Evolutionary conservation across 108 stramenopile species (phyloP).

Genomic region (Skeletonema menzelii): DNA sequence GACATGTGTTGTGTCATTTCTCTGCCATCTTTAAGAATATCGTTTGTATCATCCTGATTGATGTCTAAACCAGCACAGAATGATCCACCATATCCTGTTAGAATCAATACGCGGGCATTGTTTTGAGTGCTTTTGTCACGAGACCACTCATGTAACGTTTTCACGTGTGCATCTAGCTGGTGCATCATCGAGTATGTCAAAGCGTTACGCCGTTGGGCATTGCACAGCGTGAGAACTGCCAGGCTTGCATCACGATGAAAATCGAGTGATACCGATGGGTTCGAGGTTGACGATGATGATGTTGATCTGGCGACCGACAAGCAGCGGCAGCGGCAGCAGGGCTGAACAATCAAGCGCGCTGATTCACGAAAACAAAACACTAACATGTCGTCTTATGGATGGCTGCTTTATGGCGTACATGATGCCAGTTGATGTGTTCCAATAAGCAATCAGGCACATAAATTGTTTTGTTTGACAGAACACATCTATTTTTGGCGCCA

Average conservation of each 20-base stretch:
- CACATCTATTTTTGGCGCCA: no score
- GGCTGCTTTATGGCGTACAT: no score
- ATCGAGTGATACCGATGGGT: constrained; percentile 5
- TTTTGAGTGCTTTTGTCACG: neutral
- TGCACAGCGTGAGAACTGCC: constrained; percentile 28
- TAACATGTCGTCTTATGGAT: no score
- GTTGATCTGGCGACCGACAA: neutral
- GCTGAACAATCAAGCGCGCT: neutral
- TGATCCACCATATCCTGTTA: constrained; percentile 31
- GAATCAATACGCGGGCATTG: constrained; percentile 27
- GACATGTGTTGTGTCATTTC: constrained; percentile 39
- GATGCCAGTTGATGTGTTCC: no score
- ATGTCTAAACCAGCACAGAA: constrained; percentile 47
- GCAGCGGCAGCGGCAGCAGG: neutral
- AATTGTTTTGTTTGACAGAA: no score
- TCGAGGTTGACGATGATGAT: neutral
- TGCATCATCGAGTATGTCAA: constrained; percentile 42
- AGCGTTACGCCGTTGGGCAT: constrained; percentile 39
- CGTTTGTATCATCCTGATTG: constrained; percentile 3
- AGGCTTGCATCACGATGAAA: constrained; percentile 14
- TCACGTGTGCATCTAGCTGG: constrained; percentile 26
- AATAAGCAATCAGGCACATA: no score
- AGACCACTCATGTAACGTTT: constrained; percentile 20
- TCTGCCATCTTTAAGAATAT: constrained; percentile 11
- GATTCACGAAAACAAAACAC: neutral